These are phyloP conservation scores for Chrysanthemum lavandulifolium DNA, from an alignment of 129 eudicot species.

Conservation along the genomic window DNA sequence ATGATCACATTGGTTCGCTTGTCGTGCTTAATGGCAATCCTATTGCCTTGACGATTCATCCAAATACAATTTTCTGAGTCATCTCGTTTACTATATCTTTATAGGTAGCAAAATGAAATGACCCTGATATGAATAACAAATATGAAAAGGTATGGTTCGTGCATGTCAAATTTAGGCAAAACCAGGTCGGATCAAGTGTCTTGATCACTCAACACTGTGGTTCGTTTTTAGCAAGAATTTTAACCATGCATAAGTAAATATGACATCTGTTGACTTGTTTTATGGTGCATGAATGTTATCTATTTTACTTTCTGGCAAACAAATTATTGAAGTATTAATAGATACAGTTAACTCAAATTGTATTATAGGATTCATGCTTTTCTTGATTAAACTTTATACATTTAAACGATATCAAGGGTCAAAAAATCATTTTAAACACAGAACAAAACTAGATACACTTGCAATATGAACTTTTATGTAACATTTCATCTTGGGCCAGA, in stretches of 20 bases:
- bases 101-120: no score
- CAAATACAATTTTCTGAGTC: neutral
- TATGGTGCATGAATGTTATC: no score
- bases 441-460: slow-evolving; percentile 21
- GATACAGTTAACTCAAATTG: neutral
- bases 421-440: neutral
- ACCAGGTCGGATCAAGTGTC: no score
- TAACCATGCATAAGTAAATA: no score
- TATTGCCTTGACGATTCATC: neutral
- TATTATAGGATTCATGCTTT: slow-evolving; percentile 10
- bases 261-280: no score
- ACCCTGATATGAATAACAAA: no score
- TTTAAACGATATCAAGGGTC: neutral
- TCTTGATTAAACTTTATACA: slow-evolving; percentile 23
- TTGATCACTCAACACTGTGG: no score
- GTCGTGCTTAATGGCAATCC: neutral
- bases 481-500: slow-evolving; percentile 79
- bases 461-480: neutral
- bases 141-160: no score
- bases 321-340: neutral
- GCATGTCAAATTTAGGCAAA: no score
- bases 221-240: no score
- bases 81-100: no score
- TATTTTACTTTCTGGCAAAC: no score
- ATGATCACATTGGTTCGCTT: neutral